A percentile compares a stretch with the other conserved stretches of the same genome.
Conservation (phyloP, 2,329 filamentous ascomycete genomes). For the Colletotrichum echinochloae region DNA sequence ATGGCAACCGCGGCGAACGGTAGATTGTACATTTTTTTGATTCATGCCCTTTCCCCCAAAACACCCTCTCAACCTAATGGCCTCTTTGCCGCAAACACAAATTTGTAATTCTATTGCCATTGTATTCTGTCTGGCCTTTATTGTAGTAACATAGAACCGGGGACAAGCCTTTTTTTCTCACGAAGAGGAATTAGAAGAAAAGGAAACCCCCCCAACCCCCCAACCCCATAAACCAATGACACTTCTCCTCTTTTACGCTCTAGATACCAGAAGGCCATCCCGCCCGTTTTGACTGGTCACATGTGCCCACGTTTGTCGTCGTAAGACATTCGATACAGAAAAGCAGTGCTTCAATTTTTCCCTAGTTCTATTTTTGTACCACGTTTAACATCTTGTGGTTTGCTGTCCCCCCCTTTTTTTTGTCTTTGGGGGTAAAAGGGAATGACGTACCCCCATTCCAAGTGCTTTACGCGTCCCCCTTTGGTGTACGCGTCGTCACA, state of each 20-base stretch:
- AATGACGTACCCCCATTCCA: constrained; percentile 31
- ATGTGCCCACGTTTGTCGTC: neutral
- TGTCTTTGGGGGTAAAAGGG: neutral
- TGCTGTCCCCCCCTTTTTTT: neutral
- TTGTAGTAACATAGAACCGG: constrained; percentile 30
- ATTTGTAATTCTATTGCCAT: constrained; percentile 31
- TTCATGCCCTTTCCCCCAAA: neutral
- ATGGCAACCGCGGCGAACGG: constrained; percentile 21
- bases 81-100: neutral
- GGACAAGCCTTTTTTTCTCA: neutral
- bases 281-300: no score
- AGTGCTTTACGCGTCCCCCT: constrained; percentile 39
- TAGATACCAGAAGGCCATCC: no score
- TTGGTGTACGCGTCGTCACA: constrained; percentile 33
- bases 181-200: neutral
- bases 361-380: neutral
- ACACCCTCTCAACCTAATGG: constrained; percentile 23
- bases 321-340: neutral
- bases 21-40: constrained; percentile 41
- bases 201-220: neutral
- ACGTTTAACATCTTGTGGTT: no score
- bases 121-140: constrained; percentile 6
- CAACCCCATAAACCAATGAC: neutral
- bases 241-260: constrained; percentile 4
- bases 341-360: neutral